Conservation (phyloP, 192 early-diverging fungal species). For the Rhizophagus prolifer region DNA sequence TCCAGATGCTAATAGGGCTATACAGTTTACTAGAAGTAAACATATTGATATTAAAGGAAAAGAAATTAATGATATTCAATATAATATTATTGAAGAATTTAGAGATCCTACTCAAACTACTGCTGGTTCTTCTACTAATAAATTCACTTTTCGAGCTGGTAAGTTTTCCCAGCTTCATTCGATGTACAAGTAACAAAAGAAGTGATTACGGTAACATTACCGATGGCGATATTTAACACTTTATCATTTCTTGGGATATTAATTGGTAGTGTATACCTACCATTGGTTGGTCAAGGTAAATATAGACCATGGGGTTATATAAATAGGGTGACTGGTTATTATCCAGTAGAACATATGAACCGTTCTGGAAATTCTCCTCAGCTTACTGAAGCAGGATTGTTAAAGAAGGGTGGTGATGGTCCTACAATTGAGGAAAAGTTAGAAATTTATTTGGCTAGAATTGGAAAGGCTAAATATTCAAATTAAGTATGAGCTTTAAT, state of each 20-base stretch:
- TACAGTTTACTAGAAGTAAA: slow-evolving; percentile 7
- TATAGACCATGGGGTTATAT: slow-evolving; percentile 25
- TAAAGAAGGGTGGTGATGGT: not conserved
- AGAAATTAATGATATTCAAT: not conserved
- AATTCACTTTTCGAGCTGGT: slow-evolving; percentile 19
- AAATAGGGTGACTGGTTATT: slow-evolving; percentile 10
- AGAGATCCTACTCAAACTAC: not conserved
- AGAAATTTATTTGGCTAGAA: slow-evolving; percentile 13
- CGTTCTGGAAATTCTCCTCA: too few species aligned
- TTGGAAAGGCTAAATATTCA: slow-evolving; percentile 5
- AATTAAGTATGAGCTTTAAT: too few species aligned
- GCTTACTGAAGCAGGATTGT: not conserved
- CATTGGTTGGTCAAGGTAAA: slow-evolving; percentile 20
- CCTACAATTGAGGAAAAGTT: slow-evolving; percentile 15
- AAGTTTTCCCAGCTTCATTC: slow-evolving; percentile 3
- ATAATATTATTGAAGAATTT: slow-evolving; percentile 22
- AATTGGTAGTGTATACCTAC: not conserved
- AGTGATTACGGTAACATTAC: not conserved
- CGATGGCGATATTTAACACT: not conserved
- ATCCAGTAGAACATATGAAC: slow-evolving; percentile 12
- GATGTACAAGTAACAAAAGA: not conserved
- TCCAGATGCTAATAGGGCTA: slow-evolving; percentile 21
- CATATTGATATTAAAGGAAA: not conserved
- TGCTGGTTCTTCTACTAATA: not conserved
- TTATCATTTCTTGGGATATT: slow-evolving; percentile 25